A percentile compares a stretch with the other conserved stretches of the same genome.
Conservation (phyloP, 2,329 filamentous ascomycete genomes). For the Furcasterigmium furcatum region DNA sequence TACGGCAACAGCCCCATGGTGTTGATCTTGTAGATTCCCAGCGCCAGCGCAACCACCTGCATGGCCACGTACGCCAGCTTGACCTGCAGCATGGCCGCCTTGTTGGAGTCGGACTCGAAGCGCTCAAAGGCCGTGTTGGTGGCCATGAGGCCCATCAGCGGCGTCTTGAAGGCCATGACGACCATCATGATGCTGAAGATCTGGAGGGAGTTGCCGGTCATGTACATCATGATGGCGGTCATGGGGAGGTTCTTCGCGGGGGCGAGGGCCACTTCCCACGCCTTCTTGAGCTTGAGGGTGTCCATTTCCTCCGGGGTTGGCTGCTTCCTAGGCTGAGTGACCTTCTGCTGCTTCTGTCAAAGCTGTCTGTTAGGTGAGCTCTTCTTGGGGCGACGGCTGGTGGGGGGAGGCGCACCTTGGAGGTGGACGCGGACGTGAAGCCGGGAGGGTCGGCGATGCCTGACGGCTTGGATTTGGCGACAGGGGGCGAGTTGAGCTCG, state of each 20-base stretch:
- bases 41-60: conserved; percentile 76
- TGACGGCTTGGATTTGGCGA: conserved; percentile 60
- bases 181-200: conserved; percentile 99
- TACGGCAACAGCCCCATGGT: conserved; percentile 92
- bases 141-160: conserved; percentile 76
- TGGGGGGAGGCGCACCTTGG: conserved; percentile 45
- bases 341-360: conserved; percentile 42
- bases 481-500: conserved; percentile 70
- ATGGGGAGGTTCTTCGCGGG: conserved; percentile 94
- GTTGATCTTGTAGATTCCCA: conserved; percentile 97
- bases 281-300: conserved; percentile 95
- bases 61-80: conserved; percentile 86
- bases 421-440: conserved; percentile 58
- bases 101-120: conserved; percentile 81
- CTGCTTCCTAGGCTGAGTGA: conserved; percentile 54
- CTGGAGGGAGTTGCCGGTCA: conserved; percentile 96
- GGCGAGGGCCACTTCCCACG: conserved; percentile 93
- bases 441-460: conserved; percentile 83
- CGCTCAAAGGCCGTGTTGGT: conserved; percentile 88
- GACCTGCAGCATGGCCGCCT: conserved; percentile 69
- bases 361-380: conserved; percentile 1
- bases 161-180: conserved; percentile 97
- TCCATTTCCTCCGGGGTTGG: conserved; percentile 85
- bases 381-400: not conserved
- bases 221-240: conserved; percentile 99